Evolutionary conservation across 2,329 filamentous ascomycete genomes (phyloP).

Genomic region (Fusarium verticillioides): DNA sequence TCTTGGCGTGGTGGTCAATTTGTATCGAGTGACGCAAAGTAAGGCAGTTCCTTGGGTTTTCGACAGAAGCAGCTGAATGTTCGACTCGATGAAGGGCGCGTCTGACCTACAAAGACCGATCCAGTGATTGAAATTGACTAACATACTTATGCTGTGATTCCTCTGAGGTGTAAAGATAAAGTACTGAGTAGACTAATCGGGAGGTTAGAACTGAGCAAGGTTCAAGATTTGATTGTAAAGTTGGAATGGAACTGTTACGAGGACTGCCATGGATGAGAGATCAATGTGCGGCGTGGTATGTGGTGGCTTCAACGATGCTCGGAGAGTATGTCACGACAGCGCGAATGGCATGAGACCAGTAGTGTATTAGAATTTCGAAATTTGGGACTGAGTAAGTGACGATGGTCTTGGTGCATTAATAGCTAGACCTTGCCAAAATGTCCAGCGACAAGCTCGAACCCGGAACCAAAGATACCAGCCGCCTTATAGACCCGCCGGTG

Average conservation of each 20-base stretch:
- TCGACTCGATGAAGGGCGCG: too few species aligned
- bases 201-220: not conserved
- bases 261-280: not conserved
- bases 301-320: not conserved
- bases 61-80: too few species aligned
- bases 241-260: not conserved
- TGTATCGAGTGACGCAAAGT: too few species aligned
- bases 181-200: not conserved
- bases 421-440: too few species aligned
- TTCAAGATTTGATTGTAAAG: not conserved
- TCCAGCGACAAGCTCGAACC: too few species aligned
- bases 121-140: not conserved
- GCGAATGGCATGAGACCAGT: accelerated
- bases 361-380: not conserved
- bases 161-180: accelerated
- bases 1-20: too few species aligned
- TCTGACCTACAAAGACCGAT: too few species aligned
- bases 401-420: too few species aligned
- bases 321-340: not conserved
- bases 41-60: too few species aligned
- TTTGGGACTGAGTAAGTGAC: not conserved
- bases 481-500: too few species aligned
- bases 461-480: too few species aligned
- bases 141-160: not conserved
- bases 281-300: not conserved